Evolutionary conservation across 2,329 filamentous ascomycete species (phyloP), one percentile per base, ranked within the genome.

Genomic region (Talaromyces sp.): DNA sequence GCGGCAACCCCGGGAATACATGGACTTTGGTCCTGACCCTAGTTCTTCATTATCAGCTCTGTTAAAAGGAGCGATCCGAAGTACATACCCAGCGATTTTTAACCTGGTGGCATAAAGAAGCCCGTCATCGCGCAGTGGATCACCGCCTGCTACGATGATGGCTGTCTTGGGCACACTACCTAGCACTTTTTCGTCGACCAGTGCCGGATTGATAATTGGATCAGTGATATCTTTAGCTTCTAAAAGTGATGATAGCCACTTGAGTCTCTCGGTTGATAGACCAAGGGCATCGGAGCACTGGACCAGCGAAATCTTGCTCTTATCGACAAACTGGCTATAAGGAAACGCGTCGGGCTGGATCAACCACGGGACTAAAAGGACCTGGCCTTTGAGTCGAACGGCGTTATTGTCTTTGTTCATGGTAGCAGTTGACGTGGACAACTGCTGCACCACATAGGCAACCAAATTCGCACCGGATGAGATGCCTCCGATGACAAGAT

Each of bases 391-490:
- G 19, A 46, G 5, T 46, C 35, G 28, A 35, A 19, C 40, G 8
- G 33, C 17, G 15, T 4, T 19, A 8, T 31, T 31, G 13, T 17
- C 15, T 11, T 33, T 31, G 22, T 25, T 9, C 35, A 21, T 35
- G 46, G 10, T 15, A 50, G 46, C 13, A 50, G 28, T 4, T 15
- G n/a, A 37, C n/a, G 19, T 13, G 21, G 17, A 25, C 9, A 45
- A 55, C 19, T 40, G 53, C 43, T 48, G 41, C 15, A 25, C 41
- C 17, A 50, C 35, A 33, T 33, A 50, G 25, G 53, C 53, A 13
- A 41, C 53, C 10, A 56, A 31, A n/a, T 50, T 50, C 9, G 53
- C 53, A 9, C 53, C 53, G 9, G 53, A 36, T 19, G 53, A 56
- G 43, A 56, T 15, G 7, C 41, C 43, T 8, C 53, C 31, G 17